A percentile compares a stretch with the other conserved stretches of the same genome.
Conservation (phyloP, 208 protist genomes). For the Leptomonas pyrrhocoris region DNA sequence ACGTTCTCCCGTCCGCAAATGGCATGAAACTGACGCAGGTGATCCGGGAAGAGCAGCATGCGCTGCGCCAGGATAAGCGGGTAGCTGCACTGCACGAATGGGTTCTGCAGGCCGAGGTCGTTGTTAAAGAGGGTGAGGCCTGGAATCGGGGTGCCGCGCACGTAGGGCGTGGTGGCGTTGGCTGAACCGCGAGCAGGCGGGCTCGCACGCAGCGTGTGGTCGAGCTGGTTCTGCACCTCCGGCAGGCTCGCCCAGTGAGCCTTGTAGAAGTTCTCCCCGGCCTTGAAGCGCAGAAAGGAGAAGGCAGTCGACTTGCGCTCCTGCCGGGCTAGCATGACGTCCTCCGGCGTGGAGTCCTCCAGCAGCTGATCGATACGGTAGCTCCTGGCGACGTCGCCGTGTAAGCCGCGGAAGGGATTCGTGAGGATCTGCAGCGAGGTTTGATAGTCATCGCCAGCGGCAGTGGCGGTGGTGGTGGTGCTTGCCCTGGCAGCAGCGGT, state of each 20-base stretch:
- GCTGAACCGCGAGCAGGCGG: neutral
- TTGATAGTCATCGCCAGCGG: neutral
- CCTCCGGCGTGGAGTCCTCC: slow-evolving; percentile 32
- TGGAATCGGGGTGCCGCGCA: slow-evolving; percentile 29
- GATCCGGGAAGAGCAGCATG: slow-evolving; percentile 69
- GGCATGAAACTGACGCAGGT: slow-evolving; percentile 68
- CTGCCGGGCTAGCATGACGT: slow-evolving; percentile 61
- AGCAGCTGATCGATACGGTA: slow-evolving; percentile 79
- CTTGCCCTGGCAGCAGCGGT: no score
- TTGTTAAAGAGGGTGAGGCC: slow-evolving; percentile 53
- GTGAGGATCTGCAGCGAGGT: slow-evolving; percentile 36
- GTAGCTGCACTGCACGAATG: slow-evolving; percentile 47
- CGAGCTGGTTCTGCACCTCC: slow-evolving; percentile 31
- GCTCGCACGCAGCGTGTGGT: neutral
- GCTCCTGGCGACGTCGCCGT: slow-evolving; percentile 60
- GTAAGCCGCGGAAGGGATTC: slow-evolving; percentile 75
- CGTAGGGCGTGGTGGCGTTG: neutral
- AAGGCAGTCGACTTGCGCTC: slow-evolving; percentile 69
- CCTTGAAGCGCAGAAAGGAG: slow-evolving; percentile 64
- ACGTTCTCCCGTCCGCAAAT: slow-evolving; percentile 77
- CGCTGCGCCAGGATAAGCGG: slow-evolving; percentile 72
- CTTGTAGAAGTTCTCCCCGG: slow-evolving; percentile 37
- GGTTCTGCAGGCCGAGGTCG: slow-evolving; percentile 42
- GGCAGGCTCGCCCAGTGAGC: slow-evolving; percentile 38
- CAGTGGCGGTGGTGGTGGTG: no score